Evolutionary conservation across 371 early-diverging fungal genomes (phyloP).

Genomic region (Mortierella sp.): DNA sequence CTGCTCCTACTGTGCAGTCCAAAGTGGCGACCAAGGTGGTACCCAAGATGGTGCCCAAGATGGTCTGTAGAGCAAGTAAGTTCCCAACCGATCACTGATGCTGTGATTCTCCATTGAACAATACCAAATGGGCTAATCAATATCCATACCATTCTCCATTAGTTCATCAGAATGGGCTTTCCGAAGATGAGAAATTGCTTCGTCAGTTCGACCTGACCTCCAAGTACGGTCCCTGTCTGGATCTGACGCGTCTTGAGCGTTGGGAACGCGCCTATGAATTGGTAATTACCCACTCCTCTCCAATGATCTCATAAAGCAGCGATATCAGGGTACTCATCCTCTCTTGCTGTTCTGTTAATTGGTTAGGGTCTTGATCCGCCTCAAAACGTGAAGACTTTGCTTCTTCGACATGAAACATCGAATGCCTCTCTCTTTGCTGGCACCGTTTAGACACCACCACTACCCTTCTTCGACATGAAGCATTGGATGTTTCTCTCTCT

Average conservation of each 20-base stretch:
- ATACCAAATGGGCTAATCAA: too few relatives aligned
- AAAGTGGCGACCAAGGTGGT: background rate
- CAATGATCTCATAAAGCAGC: background rate
- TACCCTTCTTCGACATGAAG: too few relatives aligned
- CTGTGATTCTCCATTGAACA: too few relatives aligned
- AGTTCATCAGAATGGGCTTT: slow-evolving; percentile 56
- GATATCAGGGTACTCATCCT: too few relatives aligned
- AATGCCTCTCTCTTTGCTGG: slow-evolving; percentile 40
- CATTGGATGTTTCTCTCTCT: too few relatives aligned
- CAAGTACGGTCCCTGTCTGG: slow-evolving; percentile 56
- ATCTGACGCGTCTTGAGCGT: slow-evolving; percentile 59
- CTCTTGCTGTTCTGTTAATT: too few relatives aligned
- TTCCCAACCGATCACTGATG: too few relatives aligned
- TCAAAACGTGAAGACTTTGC: slow-evolving; percentile 47
- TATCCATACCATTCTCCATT: background rate
- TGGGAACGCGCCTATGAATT: slow-evolving; percentile 51
- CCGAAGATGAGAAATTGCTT: slow-evolving; percentile 47
- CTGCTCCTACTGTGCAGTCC: too few relatives aligned
- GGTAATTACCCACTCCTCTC: too few relatives aligned
- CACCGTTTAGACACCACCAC: slow-evolving; percentile 35
- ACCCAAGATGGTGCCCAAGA: too few relatives aligned
- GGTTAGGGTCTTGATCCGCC: slow-evolving; percentile 59
- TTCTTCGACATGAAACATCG: slow-evolving; percentile 6
- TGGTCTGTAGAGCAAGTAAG: too few relatives aligned
- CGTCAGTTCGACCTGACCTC: slow-evolving; percentile 59